phyloP scores from a whole-genome alignment of 164 flowering plant species.

The Taxillus chinensis region DNA sequence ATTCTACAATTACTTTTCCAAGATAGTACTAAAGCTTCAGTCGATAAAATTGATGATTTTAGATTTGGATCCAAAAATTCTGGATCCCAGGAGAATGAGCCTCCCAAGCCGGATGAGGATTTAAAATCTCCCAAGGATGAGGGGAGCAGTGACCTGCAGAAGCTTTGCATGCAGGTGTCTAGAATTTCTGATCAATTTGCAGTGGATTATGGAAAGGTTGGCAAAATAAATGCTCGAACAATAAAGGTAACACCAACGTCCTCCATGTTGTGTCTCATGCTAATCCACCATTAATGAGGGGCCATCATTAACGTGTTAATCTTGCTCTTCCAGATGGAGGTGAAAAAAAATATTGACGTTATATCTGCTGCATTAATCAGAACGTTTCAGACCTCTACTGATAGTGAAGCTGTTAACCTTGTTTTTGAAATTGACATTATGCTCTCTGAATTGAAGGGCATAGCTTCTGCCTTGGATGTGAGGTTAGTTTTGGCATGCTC shows the following conservation, averaged over 20 bases:
- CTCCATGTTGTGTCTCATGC: not conserved
- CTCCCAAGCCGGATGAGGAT: too few species aligned
- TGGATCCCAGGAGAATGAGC: too few species aligned
- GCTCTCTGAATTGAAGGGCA: conserved; percentile 16
- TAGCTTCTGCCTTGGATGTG: conserved; percentile 5
- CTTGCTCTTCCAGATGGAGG: conserved; percentile 11
- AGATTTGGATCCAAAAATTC: not conserved
- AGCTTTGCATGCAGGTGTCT: conserved; percentile 10
- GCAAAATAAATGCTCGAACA: not conserved
- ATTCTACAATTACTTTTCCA: conserved; percentile 34
- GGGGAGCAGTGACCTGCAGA: not conserved
- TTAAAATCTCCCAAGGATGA: too few species aligned
- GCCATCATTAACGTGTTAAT: not conserved
- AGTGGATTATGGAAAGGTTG: not conserved
- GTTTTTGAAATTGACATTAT: conserved; percentile 5
- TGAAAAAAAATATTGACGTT: conserved; percentile 11
- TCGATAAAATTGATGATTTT: not conserved
- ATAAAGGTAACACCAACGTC: conserved; percentile 16
- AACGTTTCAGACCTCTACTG: not conserved
- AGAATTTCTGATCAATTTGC: conserved; percentile 8
- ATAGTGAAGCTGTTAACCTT: conserved; percentile 2
- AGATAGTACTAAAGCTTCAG: conserved; percentile 7
- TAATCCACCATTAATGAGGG: not conserved
- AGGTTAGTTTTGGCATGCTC: conserved; percentile 10
- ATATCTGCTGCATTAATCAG: conserved; percentile 10